These are phyloP conservation scores for Protomyces inundatus DNA, from an alignment of 1,139 yeast species.

Conservation along the genomic window DNA sequence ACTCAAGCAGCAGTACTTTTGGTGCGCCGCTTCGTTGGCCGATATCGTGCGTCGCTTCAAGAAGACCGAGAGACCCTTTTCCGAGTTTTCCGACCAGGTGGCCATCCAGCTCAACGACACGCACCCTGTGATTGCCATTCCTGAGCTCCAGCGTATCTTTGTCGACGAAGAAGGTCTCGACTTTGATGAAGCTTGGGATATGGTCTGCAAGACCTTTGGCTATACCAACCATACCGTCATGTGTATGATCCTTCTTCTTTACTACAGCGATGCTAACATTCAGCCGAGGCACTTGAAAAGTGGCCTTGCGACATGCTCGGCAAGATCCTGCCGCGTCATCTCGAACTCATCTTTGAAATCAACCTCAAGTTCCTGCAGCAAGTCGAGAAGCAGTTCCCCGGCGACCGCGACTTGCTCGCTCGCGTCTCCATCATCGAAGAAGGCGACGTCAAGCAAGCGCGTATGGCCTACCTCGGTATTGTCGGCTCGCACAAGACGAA, in stretches of 20 bases:
- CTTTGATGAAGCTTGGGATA: conserved; percentile 82
- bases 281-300: conserved; percentile 75
- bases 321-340: conserved; percentile 77
- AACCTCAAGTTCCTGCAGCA: conserved; percentile 70
- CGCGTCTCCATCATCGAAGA: conserved; percentile 85
- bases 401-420: conserved; percentile 54
- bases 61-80: conserved; percentile 73
- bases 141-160: conserved; percentile 79
- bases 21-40: conserved; percentile 92
- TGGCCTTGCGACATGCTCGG: conserved; percentile 87
- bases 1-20: conserved; percentile 90
- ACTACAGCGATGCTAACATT: background rate
- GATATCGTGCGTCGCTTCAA: conserved; percentile 89
- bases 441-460: conserved; percentile 66
- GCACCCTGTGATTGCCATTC: conserved; percentile 88
- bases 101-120: conserved; percentile 95
- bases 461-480: conserved; percentile 90
- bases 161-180: conserved; percentile 74
- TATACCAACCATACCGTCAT: conserved; percentile 94
- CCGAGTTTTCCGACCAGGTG: conserved; percentile 73
- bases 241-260: background rate
- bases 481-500: conserved; percentile 90
- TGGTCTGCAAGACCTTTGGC: conserved; percentile 76
- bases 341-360: conserved; percentile 84
- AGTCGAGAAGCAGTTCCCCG: conserved; percentile 72